These are phyloP conservation scores for Guillardia theta DNA, from an alignment of 78 protist genomes.

Conservation along the genomic window DNA sequence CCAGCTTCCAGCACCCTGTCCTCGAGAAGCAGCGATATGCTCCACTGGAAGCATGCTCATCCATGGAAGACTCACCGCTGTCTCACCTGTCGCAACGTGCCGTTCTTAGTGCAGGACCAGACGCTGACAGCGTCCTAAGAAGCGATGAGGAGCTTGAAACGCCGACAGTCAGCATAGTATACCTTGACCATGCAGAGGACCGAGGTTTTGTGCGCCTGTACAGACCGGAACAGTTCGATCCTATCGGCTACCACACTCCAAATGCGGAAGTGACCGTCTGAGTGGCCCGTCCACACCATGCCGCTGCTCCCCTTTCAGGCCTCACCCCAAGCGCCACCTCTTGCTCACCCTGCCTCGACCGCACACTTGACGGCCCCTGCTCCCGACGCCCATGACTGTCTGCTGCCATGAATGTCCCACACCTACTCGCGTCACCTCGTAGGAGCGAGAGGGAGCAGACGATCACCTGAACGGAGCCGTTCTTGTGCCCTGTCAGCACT, in stretches of 20 bases:
- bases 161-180: no score
- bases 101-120: slow-evolving; percentile 28
- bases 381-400: neutral
- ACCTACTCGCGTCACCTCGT: neutral
- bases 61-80: no score
- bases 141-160: no score
- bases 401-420: neutral
- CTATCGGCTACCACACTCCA: neutral
- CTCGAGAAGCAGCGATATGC: neutral
- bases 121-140: neutral
- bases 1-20: neutral
- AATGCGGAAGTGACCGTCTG: neutral
- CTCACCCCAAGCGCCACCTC: neutral
- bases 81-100: neutral
- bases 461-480: neutral
- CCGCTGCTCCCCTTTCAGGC: neutral
- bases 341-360: neutral
- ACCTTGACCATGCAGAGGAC: neutral
- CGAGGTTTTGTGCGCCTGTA: neutral
- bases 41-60: no score
- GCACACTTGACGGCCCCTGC: neutral
- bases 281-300: neutral
- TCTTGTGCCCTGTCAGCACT: neutral
- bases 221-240: neutral
- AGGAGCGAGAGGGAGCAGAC: neutral